Evolutionary conservation across 768 basidiomycete genomes (phyloP).

Genomic region (Lentinula boryana): DNA sequence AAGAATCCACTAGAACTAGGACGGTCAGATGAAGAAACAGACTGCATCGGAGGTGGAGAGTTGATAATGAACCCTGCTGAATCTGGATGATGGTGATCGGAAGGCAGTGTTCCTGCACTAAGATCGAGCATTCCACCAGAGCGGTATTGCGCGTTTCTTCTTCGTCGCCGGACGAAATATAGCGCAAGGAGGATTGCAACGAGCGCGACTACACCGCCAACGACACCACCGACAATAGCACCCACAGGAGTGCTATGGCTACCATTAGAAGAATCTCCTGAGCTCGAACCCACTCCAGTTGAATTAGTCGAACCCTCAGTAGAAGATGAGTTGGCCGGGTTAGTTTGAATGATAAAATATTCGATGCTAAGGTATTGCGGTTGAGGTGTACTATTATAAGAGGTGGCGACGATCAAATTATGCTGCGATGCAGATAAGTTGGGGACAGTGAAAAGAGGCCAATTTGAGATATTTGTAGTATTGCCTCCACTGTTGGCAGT

Average conservation of each 20-base stretch:
- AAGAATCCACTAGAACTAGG: neutral
- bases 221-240: neutral
- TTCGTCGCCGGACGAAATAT: neutral
- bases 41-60: neutral
- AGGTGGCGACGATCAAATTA: neutral
- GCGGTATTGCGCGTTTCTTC: neutral
- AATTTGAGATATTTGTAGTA: neutral
- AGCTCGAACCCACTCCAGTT: neutral
- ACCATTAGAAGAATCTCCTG: neutral
- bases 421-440: neutral
- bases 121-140: neutral
- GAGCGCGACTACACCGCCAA: neutral
- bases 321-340: neutral
- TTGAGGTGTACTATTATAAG: neutral
- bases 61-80: neutral
- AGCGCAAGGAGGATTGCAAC: neutral
- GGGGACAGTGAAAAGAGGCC: neutral
- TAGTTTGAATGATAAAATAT: slow-evolving; percentile 1
- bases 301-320: neutral
- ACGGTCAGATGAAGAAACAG: neutral
- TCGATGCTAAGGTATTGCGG: slow-evolving; percentile 1
- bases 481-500: neutral
- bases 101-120: neutral
- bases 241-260: neutral
- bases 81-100: neutral